These are phyloP conservation scores for Fusarium setosum DNA, from an alignment of 2,329 filamentous ascomycete genomes.

Conservation along the genomic window DNA sequence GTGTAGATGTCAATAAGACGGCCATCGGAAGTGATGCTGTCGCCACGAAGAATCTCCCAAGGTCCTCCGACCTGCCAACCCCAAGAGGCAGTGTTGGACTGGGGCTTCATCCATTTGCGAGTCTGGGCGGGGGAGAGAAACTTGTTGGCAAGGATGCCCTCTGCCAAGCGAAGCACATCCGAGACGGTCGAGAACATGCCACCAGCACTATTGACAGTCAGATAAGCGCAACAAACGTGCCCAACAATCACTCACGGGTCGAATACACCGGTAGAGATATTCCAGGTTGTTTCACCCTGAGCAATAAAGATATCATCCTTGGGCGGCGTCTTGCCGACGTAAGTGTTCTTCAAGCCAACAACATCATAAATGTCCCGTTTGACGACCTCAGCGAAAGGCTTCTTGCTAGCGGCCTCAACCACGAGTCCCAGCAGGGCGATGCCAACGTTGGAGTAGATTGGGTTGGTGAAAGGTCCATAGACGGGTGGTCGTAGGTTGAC, in stretches of 20 bases:
- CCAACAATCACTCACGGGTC: constrained; percentile 45
- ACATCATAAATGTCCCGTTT: constrained; percentile 54
- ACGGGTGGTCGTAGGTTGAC: constrained; percentile 49
- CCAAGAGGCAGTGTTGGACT: constrained; percentile 50
- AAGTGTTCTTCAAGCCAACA: constrained; percentile 55
- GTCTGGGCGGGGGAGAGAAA: constrained; percentile 54
- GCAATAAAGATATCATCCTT: constrained; percentile 50
- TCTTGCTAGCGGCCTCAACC: constrained; percentile 56
- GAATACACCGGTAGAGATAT: constrained; percentile 48
- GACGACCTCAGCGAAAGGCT: constrained; percentile 52
- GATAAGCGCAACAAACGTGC: accelerated
- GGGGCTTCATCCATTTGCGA: constrained; percentile 58
- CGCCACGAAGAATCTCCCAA: constrained; percentile 59
- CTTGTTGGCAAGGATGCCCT: constrained; percentile 55
- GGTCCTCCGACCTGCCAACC: constrained; percentile 55
- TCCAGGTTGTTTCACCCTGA: constrained; percentile 47
- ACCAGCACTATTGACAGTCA: constrained; percentile 44
- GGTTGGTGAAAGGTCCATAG: constrained; percentile 56
- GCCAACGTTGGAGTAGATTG: constrained; percentile 62
- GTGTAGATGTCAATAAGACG: constrained; percentile 59
- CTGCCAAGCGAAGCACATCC: constrained; percentile 55
- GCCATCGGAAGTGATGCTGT: constrained; percentile 50
- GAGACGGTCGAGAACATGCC: constrained; percentile 54
- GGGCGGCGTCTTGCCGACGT: constrained; percentile 47
- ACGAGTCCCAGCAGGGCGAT: constrained; percentile 58